Evolutionary conservation across 2,329 filamentous ascomycete species (phyloP), one percentile per base, ranked within the genome.

Genomic region (Rugonectria rugulosa): DNA sequence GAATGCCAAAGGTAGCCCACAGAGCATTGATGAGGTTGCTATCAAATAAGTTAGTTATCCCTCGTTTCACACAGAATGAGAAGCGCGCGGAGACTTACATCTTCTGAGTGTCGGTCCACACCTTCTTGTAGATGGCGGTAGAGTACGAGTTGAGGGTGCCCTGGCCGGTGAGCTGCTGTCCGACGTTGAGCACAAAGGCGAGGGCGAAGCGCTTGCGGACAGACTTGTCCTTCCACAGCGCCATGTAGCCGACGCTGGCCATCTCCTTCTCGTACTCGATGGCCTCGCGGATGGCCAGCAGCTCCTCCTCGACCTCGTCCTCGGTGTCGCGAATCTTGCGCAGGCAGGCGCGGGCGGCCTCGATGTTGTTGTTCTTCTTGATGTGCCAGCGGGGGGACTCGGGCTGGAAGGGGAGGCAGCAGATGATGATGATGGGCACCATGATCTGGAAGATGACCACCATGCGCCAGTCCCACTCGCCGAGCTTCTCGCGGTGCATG

Each of bases 381-480:
- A 90, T 81, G 69, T 82, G 81, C 87, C 88, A 91, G 45, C 88
- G 81, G 15, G 88, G 88, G 4, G 83, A 84, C 69, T 89, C 88
- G 17, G 87, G 87, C 58, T 88, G 82, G 68, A 86, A 88, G 34
- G 86, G 87, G 12, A 90, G 76, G 29, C 87, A 79, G 4, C 73
- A 61, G 19, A 89, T 74, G 70, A 91, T 87, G 55, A 89, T 65
- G 45, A 81, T 61, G 2, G 88, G 88, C 20, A 89, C 80, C n/a
- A 91, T 71, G 43, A 89, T 77, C 73, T 91, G 88, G 78, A 90
- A 90, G 59, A 91, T 85, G 59, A 90, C 83, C 12, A 90, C 85
- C 77, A 89, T 83, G 65, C 82, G 84, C 88, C 88, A 90, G 72
- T 90, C 87, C 88, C 88, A 90, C 63, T 91, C 78, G 32, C 88